Evolutionary conservation across 2,329 filamentous ascomycete species (phyloP).

Genomic region (Fusarium sp.): DNA sequence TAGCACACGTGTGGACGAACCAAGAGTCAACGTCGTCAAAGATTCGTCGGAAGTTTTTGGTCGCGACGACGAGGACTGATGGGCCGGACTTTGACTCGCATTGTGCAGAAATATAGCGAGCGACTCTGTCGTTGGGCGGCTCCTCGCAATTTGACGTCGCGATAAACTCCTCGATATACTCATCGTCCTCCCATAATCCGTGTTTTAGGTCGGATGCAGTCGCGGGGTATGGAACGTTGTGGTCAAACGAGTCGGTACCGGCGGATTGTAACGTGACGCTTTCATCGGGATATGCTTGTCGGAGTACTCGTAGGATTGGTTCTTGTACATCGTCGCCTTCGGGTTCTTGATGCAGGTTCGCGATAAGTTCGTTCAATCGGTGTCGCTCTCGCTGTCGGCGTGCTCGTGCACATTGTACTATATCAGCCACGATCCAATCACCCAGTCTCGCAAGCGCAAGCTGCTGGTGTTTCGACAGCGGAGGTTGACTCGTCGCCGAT

Average conservation of each 20-base stretch:
- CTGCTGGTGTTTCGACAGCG: conserved; percentile 48
- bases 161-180: conserved; percentile 55
- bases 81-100: conserved; percentile 50
- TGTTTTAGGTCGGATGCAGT: conserved; percentile 49
- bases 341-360: conserved; percentile 40
- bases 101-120: conserved; percentile 54
- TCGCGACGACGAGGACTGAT: conserved; percentile 54
- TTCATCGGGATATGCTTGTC: conserved; percentile 51
- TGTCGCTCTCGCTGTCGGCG: conserved; percentile 56
- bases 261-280: conserved; percentile 46
- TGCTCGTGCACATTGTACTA: conserved; percentile 53
- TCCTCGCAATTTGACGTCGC: conserved; percentile 50
- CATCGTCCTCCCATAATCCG: conserved; percentile 59
- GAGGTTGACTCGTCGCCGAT: conserved; percentile 50
- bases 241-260: conserved; percentile 40
- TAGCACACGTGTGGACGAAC: conserved; percentile 57
- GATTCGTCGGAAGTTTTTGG: conserved; percentile 56
- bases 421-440: conserved; percentile 55
- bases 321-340: conserved; percentile 36
- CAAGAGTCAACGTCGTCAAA: conserved; percentile 61
- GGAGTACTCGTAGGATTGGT: conserved; percentile 47
- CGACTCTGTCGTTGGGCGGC: conserved; percentile 43
- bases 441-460: conserved; percentile 45
- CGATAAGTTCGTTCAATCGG: conserved; percentile 53
- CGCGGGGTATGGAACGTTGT: conserved; percentile 48